A percentile compares a stretch with the other conserved stretches of the same genome.
Evolutionary conservation across 176 grass and related monocot genomes (phyloP).

Genomic region (Ananas comosus): DNA sequence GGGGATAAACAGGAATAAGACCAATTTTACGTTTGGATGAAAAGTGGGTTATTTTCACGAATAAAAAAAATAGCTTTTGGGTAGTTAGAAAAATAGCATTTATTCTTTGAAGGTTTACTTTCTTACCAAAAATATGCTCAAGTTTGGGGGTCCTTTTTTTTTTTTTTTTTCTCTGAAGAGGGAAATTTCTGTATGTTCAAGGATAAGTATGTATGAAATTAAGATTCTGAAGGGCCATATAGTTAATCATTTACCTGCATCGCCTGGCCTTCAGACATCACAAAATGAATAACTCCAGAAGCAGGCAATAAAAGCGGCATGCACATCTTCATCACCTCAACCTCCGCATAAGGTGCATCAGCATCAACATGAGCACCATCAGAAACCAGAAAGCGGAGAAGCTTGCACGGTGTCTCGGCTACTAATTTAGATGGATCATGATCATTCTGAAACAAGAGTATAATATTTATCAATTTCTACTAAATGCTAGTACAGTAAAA

Average conservation of each 20-base stretch:
- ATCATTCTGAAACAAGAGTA: slow-evolving; percentile 63
- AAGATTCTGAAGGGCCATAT: neutral
- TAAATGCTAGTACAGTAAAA: neutral
- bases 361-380: slow-evolving; percentile 90
- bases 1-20: too few species aligned
- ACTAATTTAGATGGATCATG: slow-evolving; percentile 95
- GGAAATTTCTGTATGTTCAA: neutral
- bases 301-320: slow-evolving; percentile 94
- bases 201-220: neutral
- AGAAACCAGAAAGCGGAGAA: slow-evolving; percentile 88
- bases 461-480: neutral
- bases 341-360: slow-evolving; percentile 87
- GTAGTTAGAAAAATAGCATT: too few species aligned
- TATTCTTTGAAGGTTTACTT: too few species aligned
- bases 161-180: too few species aligned
- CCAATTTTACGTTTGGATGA: too few species aligned
- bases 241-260: slow-evolving; percentile 48
- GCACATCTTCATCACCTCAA: slow-evolving; percentile 99
- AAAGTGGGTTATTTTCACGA: too few species aligned
- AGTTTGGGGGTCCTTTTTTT: too few species aligned
- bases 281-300: slow-evolving; percentile 82
- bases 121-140: too few species aligned
- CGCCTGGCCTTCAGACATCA: slow-evolving; percentile 94
- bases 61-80: too few species aligned
- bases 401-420: slow-evolving; percentile 96